These are phyloP conservation scores for Garcia nutans DNA, from an alignment of 345 rosid species.

Conservation along the genomic window DNA sequence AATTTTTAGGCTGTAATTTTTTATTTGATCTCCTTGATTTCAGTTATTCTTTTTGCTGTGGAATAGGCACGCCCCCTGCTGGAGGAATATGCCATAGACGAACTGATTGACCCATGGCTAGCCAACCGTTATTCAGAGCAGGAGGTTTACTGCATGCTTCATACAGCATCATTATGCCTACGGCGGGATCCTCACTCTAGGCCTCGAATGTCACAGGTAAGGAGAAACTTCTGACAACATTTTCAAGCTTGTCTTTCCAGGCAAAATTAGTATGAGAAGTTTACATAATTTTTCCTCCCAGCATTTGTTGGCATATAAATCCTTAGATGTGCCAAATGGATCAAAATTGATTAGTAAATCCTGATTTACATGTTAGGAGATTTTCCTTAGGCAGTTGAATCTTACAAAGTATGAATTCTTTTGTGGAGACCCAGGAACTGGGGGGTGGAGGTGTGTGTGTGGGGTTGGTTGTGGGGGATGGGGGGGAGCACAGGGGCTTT, in stretches of 20 bases:
- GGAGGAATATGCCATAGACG: slow-evolving; percentile 82
- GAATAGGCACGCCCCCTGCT: slow-evolving; percentile 88
- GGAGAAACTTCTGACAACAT: slow-evolving; percentile 6
- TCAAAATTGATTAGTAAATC: too few species aligned
- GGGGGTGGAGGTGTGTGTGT: too few species aligned
- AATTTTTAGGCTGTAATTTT: slow-evolving; percentile 2
- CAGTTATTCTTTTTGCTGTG: slow-evolving; percentile 13
- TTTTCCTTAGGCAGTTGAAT: neutral
- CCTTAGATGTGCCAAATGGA: neutral
- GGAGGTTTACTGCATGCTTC: slow-evolving; percentile 93
- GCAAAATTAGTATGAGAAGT: neutral
- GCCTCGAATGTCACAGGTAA: slow-evolving; percentile 99
- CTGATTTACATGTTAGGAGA: neutral
- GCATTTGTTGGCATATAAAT: neutral
- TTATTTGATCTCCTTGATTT: neutral
- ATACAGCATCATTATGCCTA: slow-evolving; percentile 88
- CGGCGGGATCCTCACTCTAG: slow-evolving; percentile 84
- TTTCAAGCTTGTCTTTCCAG: neutral
- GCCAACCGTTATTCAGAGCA: slow-evolving; percentile 56
- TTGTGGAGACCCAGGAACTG: too few species aligned
- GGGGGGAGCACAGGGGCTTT: too few species aligned
- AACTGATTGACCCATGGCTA: slow-evolving; percentile 76
- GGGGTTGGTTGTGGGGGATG: too few species aligned
- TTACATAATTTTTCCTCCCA: neutral
- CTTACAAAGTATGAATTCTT: neutral